A percentile compares a stretch with the other conserved stretches of the same genome.
phyloP scores from a whole-genome alignment of 2,329 filamentous ascomycete species.

The Rhynchosporium agropyri region DNA sequence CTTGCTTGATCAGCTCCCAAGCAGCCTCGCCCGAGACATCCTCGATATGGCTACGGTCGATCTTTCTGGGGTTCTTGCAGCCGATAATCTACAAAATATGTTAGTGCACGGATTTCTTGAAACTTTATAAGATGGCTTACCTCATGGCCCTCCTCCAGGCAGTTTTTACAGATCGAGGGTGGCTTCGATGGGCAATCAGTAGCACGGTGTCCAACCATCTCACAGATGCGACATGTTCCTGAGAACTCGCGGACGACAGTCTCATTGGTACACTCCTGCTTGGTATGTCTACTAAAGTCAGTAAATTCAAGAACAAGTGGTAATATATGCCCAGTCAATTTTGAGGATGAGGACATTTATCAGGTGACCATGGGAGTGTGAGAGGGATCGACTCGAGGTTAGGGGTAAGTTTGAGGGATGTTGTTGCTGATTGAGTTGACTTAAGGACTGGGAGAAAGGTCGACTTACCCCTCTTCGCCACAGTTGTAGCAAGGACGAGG shows the following conservation, averaged over 20 bases:
- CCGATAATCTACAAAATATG: slow-evolving; percentile 41
- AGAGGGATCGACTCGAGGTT: background rate
- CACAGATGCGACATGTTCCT: slow-evolving; percentile 62
- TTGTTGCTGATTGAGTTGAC: background rate
- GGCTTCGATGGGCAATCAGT: slow-evolving; percentile 65
- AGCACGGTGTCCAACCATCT: slow-evolving; percentile 55
- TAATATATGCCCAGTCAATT: background rate
- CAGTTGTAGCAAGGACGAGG: slow-evolving; percentile 54
- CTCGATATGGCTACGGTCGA: slow-evolving; percentile 56
- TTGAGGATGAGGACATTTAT: background rate
- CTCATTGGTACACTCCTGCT: slow-evolving; percentile 62
- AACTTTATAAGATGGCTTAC: slow-evolving; percentile 32
- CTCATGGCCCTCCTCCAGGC: slow-evolving; percentile 61
- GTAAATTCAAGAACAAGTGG: background rate
- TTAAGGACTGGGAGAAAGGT: slow-evolving; percentile 44
- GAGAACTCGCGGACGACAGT: slow-evolving; percentile 50
- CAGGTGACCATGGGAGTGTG: background rate
- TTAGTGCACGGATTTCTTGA: background rate
- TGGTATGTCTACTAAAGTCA: slow-evolving; percentile 55
- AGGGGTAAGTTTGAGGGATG: too few relatives aligned
- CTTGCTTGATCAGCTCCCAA: slow-evolving; percentile 58
- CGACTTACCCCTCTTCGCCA: slow-evolving; percentile 58
- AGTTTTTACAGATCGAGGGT: slow-evolving; percentile 61
- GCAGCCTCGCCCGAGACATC: slow-evolving; percentile 57
- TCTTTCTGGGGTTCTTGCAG: slow-evolving; percentile 62